Evolutionary conservation across 2,329 filamentous ascomycete species (phyloP).

Genomic region (Emergomyces pasteurianus): DNA sequence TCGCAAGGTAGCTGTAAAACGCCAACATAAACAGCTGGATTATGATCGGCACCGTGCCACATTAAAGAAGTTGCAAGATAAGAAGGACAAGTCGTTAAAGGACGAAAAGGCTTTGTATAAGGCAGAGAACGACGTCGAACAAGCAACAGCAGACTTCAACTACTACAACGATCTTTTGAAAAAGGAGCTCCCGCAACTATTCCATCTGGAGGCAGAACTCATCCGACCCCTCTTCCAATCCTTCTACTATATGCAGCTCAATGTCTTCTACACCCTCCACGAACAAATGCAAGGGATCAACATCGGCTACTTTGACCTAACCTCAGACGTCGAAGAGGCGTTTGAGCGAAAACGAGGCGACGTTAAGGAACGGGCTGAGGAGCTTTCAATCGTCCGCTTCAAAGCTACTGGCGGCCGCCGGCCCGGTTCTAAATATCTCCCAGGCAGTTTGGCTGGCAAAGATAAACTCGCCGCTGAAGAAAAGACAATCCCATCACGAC

Average conservation of each 20-base stretch:
- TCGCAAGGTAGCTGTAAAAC: constrained; percentile 75
- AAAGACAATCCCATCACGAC: constrained; percentile 23
- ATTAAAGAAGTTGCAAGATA: constrained; percentile 91
- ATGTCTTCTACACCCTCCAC: constrained; percentile 96
- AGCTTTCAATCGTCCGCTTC: constrained; percentile 75
- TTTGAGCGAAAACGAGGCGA: constrained; percentile 83
- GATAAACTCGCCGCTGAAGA: constrained; percentile 26
- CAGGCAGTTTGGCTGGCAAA: constrained; percentile 19
- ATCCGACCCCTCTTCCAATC: constrained; percentile 96
- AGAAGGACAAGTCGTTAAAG: constrained; percentile 92
- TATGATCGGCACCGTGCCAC: constrained; percentile 76
- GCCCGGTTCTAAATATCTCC: constrained; percentile 20
- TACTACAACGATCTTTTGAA: constrained; percentile 97
- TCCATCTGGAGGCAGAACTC: constrained; percentile 80
- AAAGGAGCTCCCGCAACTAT: constrained; percentile 86
- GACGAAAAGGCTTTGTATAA: constrained; percentile 97
- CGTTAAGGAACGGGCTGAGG: constrained; percentile 77
- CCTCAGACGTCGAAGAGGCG: constrained; percentile 79
- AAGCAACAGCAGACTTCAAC: constrained; percentile 89
- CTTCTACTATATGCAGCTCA: constrained; percentile 99
- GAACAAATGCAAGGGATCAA: constrained; percentile 96
- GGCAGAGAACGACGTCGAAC: constrained; percentile 80
- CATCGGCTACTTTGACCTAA: constrained; percentile 94
- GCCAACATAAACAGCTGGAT: constrained; percentile 94
- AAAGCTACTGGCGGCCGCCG: constrained; percentile 63